These are phyloP conservation scores for Chlamydomonas incerta DNA, from an alignment of 139 green algal species.

Conservation along the genomic window DNA sequence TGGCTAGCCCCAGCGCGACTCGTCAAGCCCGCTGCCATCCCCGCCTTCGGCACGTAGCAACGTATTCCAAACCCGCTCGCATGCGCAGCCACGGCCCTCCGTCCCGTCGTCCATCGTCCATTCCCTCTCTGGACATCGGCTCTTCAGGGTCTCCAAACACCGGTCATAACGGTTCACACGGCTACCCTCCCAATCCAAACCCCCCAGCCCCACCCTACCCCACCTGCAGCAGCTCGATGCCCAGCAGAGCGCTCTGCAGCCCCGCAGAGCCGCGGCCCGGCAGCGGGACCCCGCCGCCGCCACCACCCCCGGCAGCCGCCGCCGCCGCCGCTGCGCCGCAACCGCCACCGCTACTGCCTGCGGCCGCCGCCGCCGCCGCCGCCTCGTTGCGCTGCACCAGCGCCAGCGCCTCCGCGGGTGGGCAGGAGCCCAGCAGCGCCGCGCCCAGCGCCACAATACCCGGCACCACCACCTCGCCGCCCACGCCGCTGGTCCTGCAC, in stretches of 20 bases:
- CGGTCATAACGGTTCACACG: neutral
- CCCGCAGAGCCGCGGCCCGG: slow-evolving; percentile 1
- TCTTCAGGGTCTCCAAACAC: no score
- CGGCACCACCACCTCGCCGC: slow-evolving; percentile 49
- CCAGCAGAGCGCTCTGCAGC: slow-evolving; percentile 34
- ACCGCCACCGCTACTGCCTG: neutral
- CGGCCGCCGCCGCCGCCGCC: slow-evolving; percentile 10
- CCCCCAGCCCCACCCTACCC: neutral
- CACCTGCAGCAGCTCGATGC: slow-evolving; percentile 49
- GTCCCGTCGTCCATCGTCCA: no score
- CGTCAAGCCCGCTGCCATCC: no score
- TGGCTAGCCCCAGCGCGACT: no score
- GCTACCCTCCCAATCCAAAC: neutral
- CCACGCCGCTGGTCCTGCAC: slow-evolving; percentile 48
- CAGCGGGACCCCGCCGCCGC: neutral
- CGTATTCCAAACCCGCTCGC: no score
- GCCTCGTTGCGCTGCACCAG: slow-evolving; percentile 35
- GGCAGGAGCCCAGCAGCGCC: slow-evolving; percentile 31
- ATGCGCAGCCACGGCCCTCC: no score
- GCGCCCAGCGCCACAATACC: slow-evolving; percentile 43
- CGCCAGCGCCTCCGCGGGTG: slow-evolving; percentile 33
- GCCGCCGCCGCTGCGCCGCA: neutral
- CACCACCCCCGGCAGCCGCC: neutral
- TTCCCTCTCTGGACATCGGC: no score
- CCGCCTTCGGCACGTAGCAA: no score